A percentile compares a stretch with the other conserved stretches of the same genome.
Evolutionary conservation across 768 basidiomycete genomes (phyloP).

Genomic region (Mycena venus): DNA sequence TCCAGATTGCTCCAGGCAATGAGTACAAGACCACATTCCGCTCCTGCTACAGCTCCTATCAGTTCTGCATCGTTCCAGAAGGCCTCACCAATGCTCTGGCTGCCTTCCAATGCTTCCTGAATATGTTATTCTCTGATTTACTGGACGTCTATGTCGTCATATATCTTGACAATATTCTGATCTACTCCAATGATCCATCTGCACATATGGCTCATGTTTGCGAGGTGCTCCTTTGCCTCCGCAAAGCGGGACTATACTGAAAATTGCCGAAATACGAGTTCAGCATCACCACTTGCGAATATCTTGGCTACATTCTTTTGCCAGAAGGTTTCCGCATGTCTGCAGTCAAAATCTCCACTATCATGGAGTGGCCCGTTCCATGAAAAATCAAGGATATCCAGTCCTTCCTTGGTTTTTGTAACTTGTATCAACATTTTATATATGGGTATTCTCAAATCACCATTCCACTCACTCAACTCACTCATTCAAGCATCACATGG

Average conservation of each 20-base stretch:
- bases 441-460: slow-evolving; percentile 36
- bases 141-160: background rate
- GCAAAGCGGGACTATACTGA: too few species aligned
- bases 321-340: background rate
- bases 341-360: background rate
- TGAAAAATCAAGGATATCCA: background rate
- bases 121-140: background rate
- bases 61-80: background rate
- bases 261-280: too few species aligned
- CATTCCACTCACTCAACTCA: too few species aligned
- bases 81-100: background rate
- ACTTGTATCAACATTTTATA: background rate
- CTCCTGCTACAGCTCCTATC: background rate
- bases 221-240: too few species aligned
- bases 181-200: background rate
- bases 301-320: too few species aligned
- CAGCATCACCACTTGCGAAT: too few species aligned
- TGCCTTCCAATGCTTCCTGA: background rate
- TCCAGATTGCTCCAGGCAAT: too few species aligned
- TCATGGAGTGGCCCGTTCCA: background rate
- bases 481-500: too few species aligned
- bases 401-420: slow-evolving; percentile 2
- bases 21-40: background rate
- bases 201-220: background rate
- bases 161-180: background rate